Evolutionary conservation across 2,329 filamentous ascomycete species (phyloP).

Genomic region (Cercospora sp.): DNA sequence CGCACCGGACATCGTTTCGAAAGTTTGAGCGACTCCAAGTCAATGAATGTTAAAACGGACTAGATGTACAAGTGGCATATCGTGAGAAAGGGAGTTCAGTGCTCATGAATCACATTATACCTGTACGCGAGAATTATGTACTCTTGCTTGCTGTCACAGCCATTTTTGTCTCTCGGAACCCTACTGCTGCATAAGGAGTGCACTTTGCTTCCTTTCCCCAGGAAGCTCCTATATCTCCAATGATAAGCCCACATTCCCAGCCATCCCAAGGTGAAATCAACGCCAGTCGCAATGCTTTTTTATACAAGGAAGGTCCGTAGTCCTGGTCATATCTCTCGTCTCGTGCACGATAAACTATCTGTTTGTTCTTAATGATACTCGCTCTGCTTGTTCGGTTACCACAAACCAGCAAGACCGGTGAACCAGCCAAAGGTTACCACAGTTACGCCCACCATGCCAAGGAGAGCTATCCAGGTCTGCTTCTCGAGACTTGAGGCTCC

Average conservation of each 20-base stretch:
- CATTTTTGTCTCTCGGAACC: neutral
- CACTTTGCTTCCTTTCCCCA: neutral
- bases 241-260: neutral
- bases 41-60: neutral
- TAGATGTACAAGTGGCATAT: neutral
- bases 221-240: neutral
- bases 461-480: constrained; percentile 57
- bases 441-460: constrained; percentile 59
- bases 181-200: constrained; percentile 1
- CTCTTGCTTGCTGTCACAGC: neutral
- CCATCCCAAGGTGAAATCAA: neutral
- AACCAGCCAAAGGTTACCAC: constrained; percentile 60
- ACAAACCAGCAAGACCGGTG: constrained; percentile 47
- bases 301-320: constrained; percentile 5
- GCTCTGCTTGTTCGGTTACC: constrained; percentile 22
- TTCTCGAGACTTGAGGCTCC: constrained; percentile 55
- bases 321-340: neutral
- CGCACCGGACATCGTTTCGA: neutral
- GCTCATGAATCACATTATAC: neutral
- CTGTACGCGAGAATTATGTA: neutral
- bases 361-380: neutral
- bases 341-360: neutral
- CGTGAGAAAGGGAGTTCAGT: neutral
- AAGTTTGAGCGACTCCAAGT: neutral
- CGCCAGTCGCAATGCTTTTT: constrained; percentile 6